Evolutionary conservation across 2,329 filamentous ascomycete species (phyloP).

Genomic region (Penicillium sp.): DNA sequence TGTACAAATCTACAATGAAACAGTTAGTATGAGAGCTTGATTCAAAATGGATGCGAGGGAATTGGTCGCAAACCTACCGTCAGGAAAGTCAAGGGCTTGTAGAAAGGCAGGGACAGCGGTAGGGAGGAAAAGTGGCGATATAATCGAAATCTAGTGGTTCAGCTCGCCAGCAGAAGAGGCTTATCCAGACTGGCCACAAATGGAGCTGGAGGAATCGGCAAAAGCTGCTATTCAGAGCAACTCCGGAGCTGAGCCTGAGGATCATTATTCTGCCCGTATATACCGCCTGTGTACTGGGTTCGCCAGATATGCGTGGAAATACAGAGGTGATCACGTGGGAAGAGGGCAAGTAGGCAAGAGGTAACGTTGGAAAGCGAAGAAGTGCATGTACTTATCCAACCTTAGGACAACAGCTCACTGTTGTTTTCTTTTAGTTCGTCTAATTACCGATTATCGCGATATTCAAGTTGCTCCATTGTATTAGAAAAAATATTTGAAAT

Average conservation of each 20-base stretch:
- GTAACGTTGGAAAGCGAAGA: neutral
- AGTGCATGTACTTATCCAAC: neutral
- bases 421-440: neutral
- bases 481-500: slow-evolving; percentile 5
- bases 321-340: neutral
- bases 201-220: neutral
- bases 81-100: neutral
- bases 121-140: neutral
- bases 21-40: neutral
- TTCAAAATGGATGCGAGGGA: neutral
- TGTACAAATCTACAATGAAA: neutral
- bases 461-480: neutral
- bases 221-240: slow-evolving; percentile 3
- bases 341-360: too few relatives aligned
- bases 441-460: too few relatives aligned
- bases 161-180: neutral
- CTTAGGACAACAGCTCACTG: neutral
- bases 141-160: neutral
- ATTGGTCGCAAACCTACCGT: slow-evolving; percentile 7
- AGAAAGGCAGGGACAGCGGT: neutral
- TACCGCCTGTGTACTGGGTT: neutral
- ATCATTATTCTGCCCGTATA: slow-evolving; percentile 27
- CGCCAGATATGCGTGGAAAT: neutral
- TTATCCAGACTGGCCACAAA: neutral
- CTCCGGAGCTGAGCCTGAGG: slow-evolving; percentile 2